A percentile compares a stretch with the other conserved stretches of the same genome.
Evolutionary conservation across 257 asterid genomes (phyloP).

Genomic region (Buddleja alternifolia): DNA sequence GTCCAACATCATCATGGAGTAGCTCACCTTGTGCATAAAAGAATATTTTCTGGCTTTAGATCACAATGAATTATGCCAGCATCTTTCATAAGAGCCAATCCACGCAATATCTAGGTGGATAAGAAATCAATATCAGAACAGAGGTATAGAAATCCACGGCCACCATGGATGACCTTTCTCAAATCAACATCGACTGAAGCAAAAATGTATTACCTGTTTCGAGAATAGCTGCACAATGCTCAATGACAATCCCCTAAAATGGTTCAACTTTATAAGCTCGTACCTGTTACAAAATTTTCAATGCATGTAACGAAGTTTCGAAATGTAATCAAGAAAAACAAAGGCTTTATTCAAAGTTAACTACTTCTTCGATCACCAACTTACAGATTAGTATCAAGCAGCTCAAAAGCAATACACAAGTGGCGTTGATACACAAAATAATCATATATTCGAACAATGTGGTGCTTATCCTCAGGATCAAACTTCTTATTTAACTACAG

Average conservation of each 20-base stretch:
- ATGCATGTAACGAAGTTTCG: slow-evolving; percentile 28
- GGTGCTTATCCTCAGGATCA: slow-evolving; percentile 99
- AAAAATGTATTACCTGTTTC: slow-evolving; percentile 70
- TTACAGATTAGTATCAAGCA: slow-evolving; percentile 94
- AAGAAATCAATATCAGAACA: slow-evolving; percentile 31
- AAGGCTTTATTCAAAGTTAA: slow-evolving; percentile 1
- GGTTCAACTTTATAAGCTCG: slow-evolving; percentile 93
- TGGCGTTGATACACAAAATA: slow-evolving; percentile 85
- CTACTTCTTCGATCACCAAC: slow-evolving; percentile 37
- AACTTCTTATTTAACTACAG: slow-evolving; percentile 85
- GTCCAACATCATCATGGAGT: slow-evolving; percentile 35
- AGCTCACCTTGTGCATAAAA: slow-evolving; percentile 85
- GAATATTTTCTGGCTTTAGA: slow-evolving; percentile 97
- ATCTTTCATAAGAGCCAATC: slow-evolving; percentile 90
- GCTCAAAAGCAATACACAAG: slow-evolving; percentile 94
- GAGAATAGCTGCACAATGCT: slow-evolving; percentile 95
- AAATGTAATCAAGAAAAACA: slow-evolving; percentile 25
- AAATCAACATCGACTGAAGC: slow-evolving; percentile 24
- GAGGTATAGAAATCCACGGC: slow-evolving; percentile 20
- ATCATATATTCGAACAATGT: slow-evolving; percentile 95
- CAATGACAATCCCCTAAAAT: slow-evolving; percentile 89
- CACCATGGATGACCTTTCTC: slow-evolving; percentile 29
- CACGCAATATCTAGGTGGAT: slow-evolving; percentile 73
- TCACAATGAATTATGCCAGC: slow-evolving; percentile 99
- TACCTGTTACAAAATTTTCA: slow-evolving; percentile 62